phyloP scores from a whole-genome alignment of 306 rosid genomes.

The Biancaea sappan region DNA sequence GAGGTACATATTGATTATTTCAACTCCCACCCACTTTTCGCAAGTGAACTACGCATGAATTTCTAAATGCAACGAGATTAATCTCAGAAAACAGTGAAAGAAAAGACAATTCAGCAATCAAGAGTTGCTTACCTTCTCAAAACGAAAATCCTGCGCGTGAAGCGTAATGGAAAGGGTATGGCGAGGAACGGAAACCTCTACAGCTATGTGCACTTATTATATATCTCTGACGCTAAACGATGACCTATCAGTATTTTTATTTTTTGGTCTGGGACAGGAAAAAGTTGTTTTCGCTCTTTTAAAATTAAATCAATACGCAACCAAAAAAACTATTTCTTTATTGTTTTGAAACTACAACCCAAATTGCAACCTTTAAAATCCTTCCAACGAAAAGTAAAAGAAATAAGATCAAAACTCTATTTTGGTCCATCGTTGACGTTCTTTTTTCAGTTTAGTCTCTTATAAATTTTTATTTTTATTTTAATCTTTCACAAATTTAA shows the following conservation, averaged over 20 bases:
- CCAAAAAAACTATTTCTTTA: neutral
- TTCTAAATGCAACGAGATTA: neutral
- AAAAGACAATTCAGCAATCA: neutral
- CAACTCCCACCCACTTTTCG: neutral
- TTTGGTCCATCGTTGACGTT: too few species aligned
- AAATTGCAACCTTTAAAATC: neutral
- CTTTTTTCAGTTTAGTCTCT: too few species aligned
- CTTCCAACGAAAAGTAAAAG: conserved; percentile 20
- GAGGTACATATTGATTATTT: neutral
- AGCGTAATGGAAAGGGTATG: conserved; percentile 22
- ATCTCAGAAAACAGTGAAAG: conserved; percentile 30
- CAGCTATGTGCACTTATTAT: conserved; percentile 13
- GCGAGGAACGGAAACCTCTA: conserved; percentile 20
- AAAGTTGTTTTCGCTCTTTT: neutral
- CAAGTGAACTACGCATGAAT: too few species aligned
- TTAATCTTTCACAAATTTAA: too few species aligned
- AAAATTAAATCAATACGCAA: neutral
- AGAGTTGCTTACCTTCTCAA: conserved; percentile 44
- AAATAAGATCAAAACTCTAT: too few species aligned
- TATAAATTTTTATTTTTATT: too few species aligned
- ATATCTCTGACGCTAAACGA: neutral
- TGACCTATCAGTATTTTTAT: neutral
- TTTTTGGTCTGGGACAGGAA: neutral
- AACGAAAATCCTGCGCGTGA: conserved; percentile 10
- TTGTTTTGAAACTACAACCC: neutral